A percentile compares a stretch with the other conserved stretches of the same genome.
phyloP scores from a whole-genome alignment of 2,329 filamentous ascomycete species.

The Trichoderma aggressivum region DNA sequence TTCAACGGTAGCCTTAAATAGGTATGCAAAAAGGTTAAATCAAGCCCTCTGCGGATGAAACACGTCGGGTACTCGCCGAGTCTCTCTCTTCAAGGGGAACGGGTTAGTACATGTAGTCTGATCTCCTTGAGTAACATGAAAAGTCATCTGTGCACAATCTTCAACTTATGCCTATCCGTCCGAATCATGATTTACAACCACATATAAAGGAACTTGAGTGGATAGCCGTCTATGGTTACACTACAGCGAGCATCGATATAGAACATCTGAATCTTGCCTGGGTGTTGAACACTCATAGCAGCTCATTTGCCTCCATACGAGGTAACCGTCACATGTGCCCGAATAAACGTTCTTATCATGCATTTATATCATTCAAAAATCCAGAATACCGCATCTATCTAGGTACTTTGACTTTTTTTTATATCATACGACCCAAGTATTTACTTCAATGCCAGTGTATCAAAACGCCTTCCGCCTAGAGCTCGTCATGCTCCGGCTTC shows the following conservation, averaged over 20 bases:
- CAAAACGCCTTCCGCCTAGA: conserved; percentile 27
- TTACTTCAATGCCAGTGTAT: conserved; percentile 1
- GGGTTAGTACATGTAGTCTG: background rate
- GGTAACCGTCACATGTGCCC: background rate
- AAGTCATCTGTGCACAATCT: background rate
- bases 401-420: background rate
- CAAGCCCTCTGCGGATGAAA: background rate
- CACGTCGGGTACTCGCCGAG: background rate
- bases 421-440: conserved; percentile 7
- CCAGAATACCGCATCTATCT: conserved; percentile 11
- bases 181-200: background rate
- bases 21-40: background rate
- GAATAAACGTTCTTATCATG: background rate
- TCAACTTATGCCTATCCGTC: background rate
- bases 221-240: background rate
- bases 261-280: background rate
- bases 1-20: background rate
- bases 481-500: conserved; percentile 34
- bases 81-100: too few relatives aligned
- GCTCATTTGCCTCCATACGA: background rate
- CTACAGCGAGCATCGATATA: background rate
- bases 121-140: background rate
- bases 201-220: background rate
- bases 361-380: background rate
- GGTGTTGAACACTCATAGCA: background rate